A percentile compares a stretch with the other conserved stretches of the same genome.
Evolutionary conservation across 2,329 filamentous ascomycete species (phyloP).

Genomic region (Colletotrichum kahawae): DNA sequence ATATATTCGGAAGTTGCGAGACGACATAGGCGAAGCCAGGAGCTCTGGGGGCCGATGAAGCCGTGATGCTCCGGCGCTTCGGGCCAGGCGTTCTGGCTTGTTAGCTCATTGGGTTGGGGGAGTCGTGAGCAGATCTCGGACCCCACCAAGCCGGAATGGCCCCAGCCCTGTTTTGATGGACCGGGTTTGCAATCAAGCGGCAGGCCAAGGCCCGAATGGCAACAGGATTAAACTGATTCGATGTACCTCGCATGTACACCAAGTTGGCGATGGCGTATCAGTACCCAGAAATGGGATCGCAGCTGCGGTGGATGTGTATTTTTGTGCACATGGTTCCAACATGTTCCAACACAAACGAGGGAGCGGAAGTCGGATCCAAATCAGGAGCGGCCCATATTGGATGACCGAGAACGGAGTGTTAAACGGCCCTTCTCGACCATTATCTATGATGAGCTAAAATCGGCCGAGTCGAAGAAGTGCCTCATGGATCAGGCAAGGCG

Average conservation of each 20-base stretch:
- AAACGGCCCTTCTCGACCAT: constrained; percentile 19
- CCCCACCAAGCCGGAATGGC: constrained; percentile 14
- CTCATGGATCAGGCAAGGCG: constrained; percentile 14
- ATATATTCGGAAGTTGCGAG: constrained; percentile 1
- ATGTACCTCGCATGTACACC: neutral
- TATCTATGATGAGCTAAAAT: constrained; percentile 1
- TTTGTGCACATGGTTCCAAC: neutral
- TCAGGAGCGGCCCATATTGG: constrained; percentile 4
- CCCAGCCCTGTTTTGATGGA: constrained; percentile 22
- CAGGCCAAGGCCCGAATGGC: constrained; percentile 2
- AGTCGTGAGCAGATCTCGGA: constrained; percentile 9
- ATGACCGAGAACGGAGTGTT: constrained; percentile 18
- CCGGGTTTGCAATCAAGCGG: constrained; percentile 3
- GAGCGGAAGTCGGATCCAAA: neutral
- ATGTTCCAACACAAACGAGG: neutral
- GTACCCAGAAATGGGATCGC: neutral
- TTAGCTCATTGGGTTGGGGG: constrained; percentile 16
- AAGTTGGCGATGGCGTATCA: neutral
- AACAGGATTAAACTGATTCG: neutral
- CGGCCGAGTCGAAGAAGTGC: constrained; percentile 10
- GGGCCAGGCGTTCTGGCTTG: neutral
- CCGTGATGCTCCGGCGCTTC: constrained; percentile 23
- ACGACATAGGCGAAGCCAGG: constrained; percentile 21
- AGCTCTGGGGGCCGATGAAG: constrained; percentile 20
- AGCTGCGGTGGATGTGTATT: neutral